Evolutionary conservation across 2,329 filamentous ascomycete species (phyloP), one percentile per base, ranked within the genome.

Genomic region (Paracamarosporium sp.): DNA sequence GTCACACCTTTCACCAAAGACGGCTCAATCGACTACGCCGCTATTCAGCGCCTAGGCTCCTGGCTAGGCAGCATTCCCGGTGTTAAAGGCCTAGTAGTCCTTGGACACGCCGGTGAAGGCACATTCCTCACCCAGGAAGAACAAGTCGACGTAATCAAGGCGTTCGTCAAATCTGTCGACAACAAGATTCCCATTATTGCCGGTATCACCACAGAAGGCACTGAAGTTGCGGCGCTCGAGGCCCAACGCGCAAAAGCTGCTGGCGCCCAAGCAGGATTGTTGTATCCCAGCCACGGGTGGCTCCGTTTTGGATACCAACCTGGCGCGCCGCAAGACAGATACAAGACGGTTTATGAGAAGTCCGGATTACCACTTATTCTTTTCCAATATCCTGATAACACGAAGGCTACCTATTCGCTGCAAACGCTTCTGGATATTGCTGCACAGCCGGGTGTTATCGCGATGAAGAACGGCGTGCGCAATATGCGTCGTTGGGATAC

Each of bases 401-500:
- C 82, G 17, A 83, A 84, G 67, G 81, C 81, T 3, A 83, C 79
- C 1, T 84, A 84, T 66, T 81, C 70, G 60, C 73, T 85, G 22
- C 76, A 84, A 60, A 85, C 82, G 0, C 78, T 84, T 61, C 78
- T 85, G 2, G 82, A 85, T 50, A 84, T 84, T 52, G 75, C 82
- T 2, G 82, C 81, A 7, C 81, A 77, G 31, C 83, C 82, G 1
- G 82, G 82, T 27, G 81, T 83, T 5, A 82, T 85, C 44, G 82
- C 82, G 15, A 85, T 85, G 82, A 85, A 85, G 77, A 85, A 84
- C 59, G 83, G 83, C 20, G 83, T 85, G 9, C 79, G 83, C 52
- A 84, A 85, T 68, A 84, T 85, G 82, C 78, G 81, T n/a, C 79
- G 83, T 17, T 85, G 83, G 83, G 82, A 85, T 50, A 82, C 80